phyloP scores from a whole-genome alignment of 2,329 filamentous ascomycete genomes.

The Fusarium phyllophilum region DNA sequence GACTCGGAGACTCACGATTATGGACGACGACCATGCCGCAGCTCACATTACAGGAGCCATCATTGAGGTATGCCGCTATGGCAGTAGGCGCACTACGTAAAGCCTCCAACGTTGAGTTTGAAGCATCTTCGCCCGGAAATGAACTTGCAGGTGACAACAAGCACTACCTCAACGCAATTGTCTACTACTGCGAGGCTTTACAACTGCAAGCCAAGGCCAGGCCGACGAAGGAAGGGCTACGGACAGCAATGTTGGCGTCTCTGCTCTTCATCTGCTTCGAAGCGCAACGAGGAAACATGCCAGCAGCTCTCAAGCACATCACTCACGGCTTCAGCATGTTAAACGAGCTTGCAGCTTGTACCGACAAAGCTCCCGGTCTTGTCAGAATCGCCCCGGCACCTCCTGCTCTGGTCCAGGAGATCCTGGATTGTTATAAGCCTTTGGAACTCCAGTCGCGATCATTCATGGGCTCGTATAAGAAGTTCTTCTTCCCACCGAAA shows the following conservation, averaged over 20 bases:
- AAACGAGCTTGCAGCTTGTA: conserved; percentile 52
- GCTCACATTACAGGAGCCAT: conserved; percentile 51
- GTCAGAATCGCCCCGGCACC: conserved; percentile 53
- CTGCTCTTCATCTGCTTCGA: conserved; percentile 56
- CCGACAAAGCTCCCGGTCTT: conserved; percentile 49
- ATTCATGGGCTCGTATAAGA: conserved; percentile 52
- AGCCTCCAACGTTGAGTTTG: conserved; percentile 44
- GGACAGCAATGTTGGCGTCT: conserved; percentile 53
- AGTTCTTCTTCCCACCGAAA: conserved; percentile 47
- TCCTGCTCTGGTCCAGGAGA: conserved; percentile 51
- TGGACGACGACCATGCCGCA: conserved; percentile 56
- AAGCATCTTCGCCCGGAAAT: conserved; percentile 22
- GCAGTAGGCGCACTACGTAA: conserved; percentile 53
- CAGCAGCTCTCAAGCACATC: conserved; percentile 54
- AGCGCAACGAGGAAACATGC: conserved; percentile 52
- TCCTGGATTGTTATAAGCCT: conserved; percentile 53
- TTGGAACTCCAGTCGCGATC: conserved; percentile 53
- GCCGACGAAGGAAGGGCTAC: conserved; percentile 50
- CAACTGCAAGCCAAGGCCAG: conserved; percentile 52
- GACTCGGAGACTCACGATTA: conserved; percentile 47
- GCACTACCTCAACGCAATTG: conserved; percentile 54
- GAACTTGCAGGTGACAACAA: conserved; percentile 45
- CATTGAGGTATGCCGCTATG: conserved; percentile 53
- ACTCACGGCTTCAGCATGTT: conserved; percentile 54
- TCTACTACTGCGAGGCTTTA: conserved; percentile 55